Base-by-base conservation (phyloP, 495 filamentous ascomycete genomes). In the Hypoxylon subgilvum region DNA sequence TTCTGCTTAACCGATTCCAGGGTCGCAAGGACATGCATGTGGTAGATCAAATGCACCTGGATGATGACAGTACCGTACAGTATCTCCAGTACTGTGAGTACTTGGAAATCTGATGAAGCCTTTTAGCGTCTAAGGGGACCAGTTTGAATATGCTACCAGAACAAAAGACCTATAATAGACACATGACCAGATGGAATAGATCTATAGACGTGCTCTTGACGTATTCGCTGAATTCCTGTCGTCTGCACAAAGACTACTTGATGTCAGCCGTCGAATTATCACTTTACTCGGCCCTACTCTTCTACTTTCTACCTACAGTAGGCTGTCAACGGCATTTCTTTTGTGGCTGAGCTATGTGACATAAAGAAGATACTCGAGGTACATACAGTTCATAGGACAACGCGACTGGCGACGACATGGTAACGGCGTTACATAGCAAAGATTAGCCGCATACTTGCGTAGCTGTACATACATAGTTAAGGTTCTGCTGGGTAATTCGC, bases 321-420 rank as follows among this genome's bases (percentile, higher is more conserved):
- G 23, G 34, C 12, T 55, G 38, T 43, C 41, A 53, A 52, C 52
- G 12, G 8, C 35, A 23, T 41, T n/a, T n/a, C 18, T 30, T 10
- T 16, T 48, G 59, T 63, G 59, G 59, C 59, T 63, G 46, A 63
- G 59, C 59, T 38, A 47, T 48, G 28, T 43, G 21, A 52, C 47
- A 47, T 47, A 46, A 6, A 63, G 35, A 48, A 52, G 32, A 52
- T 56, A 27, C 12, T 14, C 49, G 38, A 47, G 17, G 28, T 41
- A 36, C 19, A 14, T 8, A 19, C 23, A 6, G 51, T 10, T 30
- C n/a, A 21, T 23, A n/a, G 36, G 45, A 55, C 34, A 49, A 28
- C 22, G 17, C 28, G 12, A 27, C 16, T 25, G 45, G 43, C n/a
- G n/a, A n/a, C n/a, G n/a, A n/a, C n/a, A n/a, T n/a, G n/a, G n/a